These are phyloP conservation scores for Daucus carota DNA, from an alignment of 129 eudicot species.

Conservation along the genomic window DNA sequence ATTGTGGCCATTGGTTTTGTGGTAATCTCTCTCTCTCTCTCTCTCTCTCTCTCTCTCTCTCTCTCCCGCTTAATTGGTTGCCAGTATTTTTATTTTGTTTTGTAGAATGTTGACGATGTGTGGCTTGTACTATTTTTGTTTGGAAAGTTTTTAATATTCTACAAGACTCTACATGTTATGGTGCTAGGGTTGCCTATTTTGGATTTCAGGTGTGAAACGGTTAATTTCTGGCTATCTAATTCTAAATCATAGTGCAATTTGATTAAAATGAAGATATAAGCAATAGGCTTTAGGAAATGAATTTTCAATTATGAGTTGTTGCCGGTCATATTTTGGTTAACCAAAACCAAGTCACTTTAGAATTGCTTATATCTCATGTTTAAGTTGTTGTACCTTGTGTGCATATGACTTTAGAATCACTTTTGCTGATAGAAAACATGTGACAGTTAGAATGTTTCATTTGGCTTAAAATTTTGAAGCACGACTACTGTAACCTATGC, in stretches of 20 bases:
- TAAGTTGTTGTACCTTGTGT: not conserved
- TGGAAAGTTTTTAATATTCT: not conserved
- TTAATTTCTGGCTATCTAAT: not conserved
- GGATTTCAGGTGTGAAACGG: not conserved
- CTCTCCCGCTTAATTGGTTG: not conserved
- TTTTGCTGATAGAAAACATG: not conserved
- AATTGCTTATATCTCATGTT: too few relatives aligned
- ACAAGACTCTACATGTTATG: not conserved
- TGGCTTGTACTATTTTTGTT: not conserved
- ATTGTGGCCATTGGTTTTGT: slow-evolving; percentile 38
- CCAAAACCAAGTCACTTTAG: too few relatives aligned
- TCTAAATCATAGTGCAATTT: not conserved
- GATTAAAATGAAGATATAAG: not conserved
- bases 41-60: not conserved
- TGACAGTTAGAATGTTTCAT: not conserved
- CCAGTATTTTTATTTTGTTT: not conserved
- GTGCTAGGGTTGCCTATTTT: not conserved
- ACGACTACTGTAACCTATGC: not conserved
- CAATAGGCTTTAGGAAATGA: not conserved
- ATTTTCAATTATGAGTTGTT: too few relatives aligned
- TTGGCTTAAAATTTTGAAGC: not conserved
- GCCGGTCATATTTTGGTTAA: not conserved
- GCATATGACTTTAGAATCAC: not conserved
- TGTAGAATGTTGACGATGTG: not conserved
- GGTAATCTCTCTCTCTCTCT: slow-evolving; percentile 9